These are phyloP conservation scores for Heimioporus punctisporus DNA, from an alignment of 1,284 basidiomycete species.

Conservation along the genomic window DNA sequence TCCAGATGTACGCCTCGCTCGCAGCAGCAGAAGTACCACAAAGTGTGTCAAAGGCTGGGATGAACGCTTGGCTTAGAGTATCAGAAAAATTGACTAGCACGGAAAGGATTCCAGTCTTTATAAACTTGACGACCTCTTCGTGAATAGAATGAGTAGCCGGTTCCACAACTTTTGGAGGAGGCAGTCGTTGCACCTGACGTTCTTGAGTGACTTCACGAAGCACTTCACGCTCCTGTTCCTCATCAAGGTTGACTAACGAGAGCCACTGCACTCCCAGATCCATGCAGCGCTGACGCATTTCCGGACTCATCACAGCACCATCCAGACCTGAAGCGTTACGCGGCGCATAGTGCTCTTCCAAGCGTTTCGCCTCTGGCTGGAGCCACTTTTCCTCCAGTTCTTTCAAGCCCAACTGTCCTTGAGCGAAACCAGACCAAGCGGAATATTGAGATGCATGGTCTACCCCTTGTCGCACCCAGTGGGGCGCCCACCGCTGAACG, in stretches of 20 bases:
- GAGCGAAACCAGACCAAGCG: slow-evolving; percentile 28
- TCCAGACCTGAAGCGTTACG: not conserved
- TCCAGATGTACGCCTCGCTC: not conserved
- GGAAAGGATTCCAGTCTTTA: not conserved
- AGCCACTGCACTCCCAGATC: slow-evolving; percentile 1
- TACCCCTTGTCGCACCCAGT: slow-evolving; percentile 48
- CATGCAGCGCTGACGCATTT: slow-evolving; percentile 26
- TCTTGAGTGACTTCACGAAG: slow-evolving; percentile 40
- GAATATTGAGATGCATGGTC: slow-evolving; percentile 36
- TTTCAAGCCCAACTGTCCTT: not conserved
- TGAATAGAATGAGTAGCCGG: slow-evolving; percentile 6
- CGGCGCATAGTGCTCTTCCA: not conserved
- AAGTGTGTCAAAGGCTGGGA: not conserved
- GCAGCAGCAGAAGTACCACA: not conserved
- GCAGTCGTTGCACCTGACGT: slow-evolving; percentile 36
- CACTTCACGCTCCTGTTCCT: slow-evolving; percentile 36
- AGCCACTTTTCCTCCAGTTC: slow-evolving; percentile 32
- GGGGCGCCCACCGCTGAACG: slow-evolving; percentile 29
- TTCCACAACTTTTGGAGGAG: slow-evolving; percentile 24
- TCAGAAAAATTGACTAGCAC: not conserved
- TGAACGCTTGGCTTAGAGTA: not conserved
- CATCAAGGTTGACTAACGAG: slow-evolving; percentile 30
- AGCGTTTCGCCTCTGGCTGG: slow-evolving; percentile 36
- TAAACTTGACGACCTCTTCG: not conserved
- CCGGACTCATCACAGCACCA: slow-evolving; percentile 8